These are phyloP conservation scores for Ustilago cynodontis DNA, from an alignment of 1,284 basidiomycete genomes.

Conservation along the genomic window DNA sequence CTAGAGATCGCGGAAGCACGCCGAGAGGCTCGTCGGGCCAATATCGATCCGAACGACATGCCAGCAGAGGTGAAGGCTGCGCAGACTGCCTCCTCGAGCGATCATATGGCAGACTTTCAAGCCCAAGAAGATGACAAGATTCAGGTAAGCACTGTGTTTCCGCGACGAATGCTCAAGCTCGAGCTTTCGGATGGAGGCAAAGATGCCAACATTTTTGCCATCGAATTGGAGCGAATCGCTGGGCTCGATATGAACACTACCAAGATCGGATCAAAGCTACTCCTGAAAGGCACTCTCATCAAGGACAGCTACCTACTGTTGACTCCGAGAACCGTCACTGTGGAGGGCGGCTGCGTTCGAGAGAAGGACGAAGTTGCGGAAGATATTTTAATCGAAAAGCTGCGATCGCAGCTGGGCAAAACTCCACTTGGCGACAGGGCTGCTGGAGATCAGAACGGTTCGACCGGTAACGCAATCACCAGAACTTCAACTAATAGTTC, in stretches of 20 bases:
- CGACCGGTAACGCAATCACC: neutral
- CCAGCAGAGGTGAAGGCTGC: conserved; percentile 17
- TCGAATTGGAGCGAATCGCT: conserved; percentile 35
- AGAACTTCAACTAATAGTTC: neutral
- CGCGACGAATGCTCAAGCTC: conserved; percentile 90
- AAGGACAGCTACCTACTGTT: conserved; percentile 35
- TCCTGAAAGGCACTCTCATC: conserved; percentile 30
- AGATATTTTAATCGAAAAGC: conserved; percentile 25
- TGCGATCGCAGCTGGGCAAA: conserved; percentile 35
- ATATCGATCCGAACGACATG: conserved; percentile 33
- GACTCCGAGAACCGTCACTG: conserved; percentile 17
- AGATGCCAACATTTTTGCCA: conserved; percentile 80
- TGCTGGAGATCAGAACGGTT: neutral
- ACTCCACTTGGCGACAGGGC: neutral
- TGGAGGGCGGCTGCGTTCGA: conserved; percentile 33
- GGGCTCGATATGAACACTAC: conserved; percentile 48
- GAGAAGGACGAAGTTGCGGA: conserved; percentile 29
- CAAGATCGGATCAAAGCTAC: conserved; percentile 37
- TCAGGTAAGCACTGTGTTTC: conserved; percentile 84
- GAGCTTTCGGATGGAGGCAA: conserved; percentile 90
- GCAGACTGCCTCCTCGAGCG: conserved; percentile 72
- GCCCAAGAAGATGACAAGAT: conserved; percentile 48
- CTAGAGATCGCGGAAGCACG: conserved; percentile 51
- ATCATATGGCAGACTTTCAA: conserved; percentile 51
- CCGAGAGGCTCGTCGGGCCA: conserved; percentile 30